These are phyloP conservation scores for Chaetomium cochliodes DNA, from an alignment of 495 filamentous ascomycete species.

Conservation along the genomic window DNA sequence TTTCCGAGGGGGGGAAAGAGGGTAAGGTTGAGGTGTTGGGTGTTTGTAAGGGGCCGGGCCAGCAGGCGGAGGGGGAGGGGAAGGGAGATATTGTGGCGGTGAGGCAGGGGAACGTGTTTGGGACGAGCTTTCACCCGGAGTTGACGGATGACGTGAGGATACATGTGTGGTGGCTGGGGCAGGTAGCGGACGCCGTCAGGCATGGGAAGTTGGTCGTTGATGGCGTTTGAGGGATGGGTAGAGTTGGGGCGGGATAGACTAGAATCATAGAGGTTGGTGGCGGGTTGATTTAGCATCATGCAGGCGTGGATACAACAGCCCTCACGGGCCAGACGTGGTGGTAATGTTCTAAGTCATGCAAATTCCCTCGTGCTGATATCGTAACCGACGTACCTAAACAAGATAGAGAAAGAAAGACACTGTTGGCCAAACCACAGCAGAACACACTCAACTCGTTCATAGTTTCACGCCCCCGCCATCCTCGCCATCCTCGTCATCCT, in stretches of 20 bases:
- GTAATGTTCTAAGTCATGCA: too few species aligned
- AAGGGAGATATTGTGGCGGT: slow-evolving; percentile 88
- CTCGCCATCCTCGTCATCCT: neutral
- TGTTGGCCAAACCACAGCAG: too few species aligned
- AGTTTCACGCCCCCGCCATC: slow-evolving; percentile 6
- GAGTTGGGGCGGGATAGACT: neutral
- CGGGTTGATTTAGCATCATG: neutral
- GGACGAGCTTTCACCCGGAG: slow-evolving; percentile 96
- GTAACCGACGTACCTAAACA: too few species aligned
- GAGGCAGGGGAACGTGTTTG: slow-evolving; percentile 89
- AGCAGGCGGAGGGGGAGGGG: slow-evolving; percentile 34
- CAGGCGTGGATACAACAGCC: too few species aligned
- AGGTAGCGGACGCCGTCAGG: slow-evolving; percentile 52
- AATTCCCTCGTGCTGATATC: too few species aligned
- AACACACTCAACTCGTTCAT: neutral
- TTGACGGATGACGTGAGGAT: slow-evolving; percentile 86
- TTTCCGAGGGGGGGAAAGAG: slow-evolving; percentile 51
- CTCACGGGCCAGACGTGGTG: too few species aligned
- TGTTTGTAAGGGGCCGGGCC: slow-evolving; percentile 21
- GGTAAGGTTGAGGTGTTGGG: slow-evolving; percentile 60
- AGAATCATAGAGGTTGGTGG: neutral
- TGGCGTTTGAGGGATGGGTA: neutral
- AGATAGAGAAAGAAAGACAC: too few species aligned
- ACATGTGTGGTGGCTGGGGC: slow-evolving; percentile 87
- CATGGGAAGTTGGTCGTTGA: slow-evolving; percentile 22